These are phyloP conservation scores for Metrosideros polymorpha DNA, from an alignment of 441 rosid species.

Conservation along the genomic window DNA sequence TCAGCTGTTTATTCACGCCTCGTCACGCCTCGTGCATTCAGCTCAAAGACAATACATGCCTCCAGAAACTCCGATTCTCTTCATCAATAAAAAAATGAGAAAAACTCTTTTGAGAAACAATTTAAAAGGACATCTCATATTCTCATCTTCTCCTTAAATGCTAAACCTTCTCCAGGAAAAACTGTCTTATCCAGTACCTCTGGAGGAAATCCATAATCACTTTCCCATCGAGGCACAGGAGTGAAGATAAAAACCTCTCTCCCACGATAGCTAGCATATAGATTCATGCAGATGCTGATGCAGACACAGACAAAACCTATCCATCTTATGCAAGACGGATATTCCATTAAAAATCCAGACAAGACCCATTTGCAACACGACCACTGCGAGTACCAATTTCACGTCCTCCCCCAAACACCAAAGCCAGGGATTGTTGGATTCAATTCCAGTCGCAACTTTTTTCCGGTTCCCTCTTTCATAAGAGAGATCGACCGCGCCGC, in stretches of 20 bases:
- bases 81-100: background rate
- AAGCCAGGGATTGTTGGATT: background rate
- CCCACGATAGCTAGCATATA: background rate
- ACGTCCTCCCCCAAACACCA: background rate
- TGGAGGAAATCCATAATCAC: background rate
- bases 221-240: background rate
- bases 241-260: background rate
- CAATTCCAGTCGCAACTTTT: background rate
- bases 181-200: background rate
- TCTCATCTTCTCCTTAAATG: background rate
- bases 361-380: background rate
- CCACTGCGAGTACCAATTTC: background rate
- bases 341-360: background rate
- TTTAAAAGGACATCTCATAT: background rate
- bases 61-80: background rate
- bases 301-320: background rate
- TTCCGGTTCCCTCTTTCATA: background rate
- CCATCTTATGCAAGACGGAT: background rate
- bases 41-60: background rate
- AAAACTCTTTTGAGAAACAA: background rate
- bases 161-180: background rate
- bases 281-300: background rate
- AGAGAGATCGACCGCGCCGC: background rate
- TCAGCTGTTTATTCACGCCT: background rate
- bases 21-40: background rate